Percentiles rank a stretch among this genome's conserved stretches.
phyloP scores from a whole-genome alignment of 345 rosid genomes.

The Eucalyptus decipiens region DNA sequence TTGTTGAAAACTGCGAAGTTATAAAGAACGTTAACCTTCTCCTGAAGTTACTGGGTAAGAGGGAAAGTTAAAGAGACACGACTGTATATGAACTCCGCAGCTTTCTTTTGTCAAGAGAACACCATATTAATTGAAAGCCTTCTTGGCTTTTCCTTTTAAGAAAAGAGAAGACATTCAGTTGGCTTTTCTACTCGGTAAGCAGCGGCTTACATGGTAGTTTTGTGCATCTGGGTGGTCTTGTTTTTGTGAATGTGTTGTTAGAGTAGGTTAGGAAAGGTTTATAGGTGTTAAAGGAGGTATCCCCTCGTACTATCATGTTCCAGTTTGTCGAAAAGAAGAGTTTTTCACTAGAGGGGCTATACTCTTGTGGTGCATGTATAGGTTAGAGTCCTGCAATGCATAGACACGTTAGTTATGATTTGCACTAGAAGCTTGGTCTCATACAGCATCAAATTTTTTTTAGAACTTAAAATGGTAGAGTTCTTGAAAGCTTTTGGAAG shows the following conservation, averaged over 20 bases:
- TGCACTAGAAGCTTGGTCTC: background rate
- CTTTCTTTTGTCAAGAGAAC: background rate
- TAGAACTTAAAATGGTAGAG: background rate
- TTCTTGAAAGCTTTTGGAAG: background rate
- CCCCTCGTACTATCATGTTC: fast-evolving
- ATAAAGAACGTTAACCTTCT: background rate
- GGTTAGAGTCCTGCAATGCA: background rate
- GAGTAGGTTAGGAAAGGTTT: background rate
- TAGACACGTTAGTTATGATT: background rate
- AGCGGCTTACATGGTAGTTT: background rate
- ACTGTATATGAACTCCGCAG: fast-evolving
- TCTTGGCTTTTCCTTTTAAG: background rate
- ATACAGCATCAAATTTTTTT: too few species aligned
- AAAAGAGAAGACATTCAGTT: background rate
- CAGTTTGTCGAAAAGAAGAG: background rate
- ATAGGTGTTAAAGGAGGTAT: background rate
- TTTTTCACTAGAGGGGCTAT: background rate
- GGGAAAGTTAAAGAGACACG: background rate
- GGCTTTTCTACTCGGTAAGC: background rate
- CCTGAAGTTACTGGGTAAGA: background rate
- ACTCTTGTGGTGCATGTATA: background rate
- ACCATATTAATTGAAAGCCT: background rate
- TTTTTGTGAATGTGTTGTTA: background rate
- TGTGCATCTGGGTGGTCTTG: background rate
- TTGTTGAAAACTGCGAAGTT: background rate